Evolutionary conservation across 2,329 filamentous ascomycete species (phyloP), one percentile per base, ranked within the genome.

Genomic region (Venturia nashicola): DNA sequence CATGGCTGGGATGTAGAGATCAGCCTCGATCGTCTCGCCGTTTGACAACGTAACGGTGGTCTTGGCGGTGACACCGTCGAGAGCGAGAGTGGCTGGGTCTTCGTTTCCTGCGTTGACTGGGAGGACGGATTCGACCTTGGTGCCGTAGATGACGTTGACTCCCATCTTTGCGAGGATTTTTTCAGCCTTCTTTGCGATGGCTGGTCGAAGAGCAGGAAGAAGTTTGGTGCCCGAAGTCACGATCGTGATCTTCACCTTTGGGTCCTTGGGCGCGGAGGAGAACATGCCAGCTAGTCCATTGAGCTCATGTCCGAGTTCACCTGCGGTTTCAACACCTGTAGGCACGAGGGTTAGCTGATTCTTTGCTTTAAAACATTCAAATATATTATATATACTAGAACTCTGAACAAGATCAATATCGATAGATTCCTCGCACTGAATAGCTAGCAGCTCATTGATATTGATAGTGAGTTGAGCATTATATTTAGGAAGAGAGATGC

Each of bases 1-100:
- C 16, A 76, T 76, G 0, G 80, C 80, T 3, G 78, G 76, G 64
- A 85, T 78, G 69, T 81, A 84, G 32, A 82, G 66, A 67, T 85
- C 82, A 2, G 78, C 76, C 1, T 74, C 74, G 46, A 81, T 67
- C 2, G 71, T 75, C 57, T 77, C 73, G 51, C 82, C 82, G 65
- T 80, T 78, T 65, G 66, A 64, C 16, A 75, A 71, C 66, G 2
- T 71, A 68, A 11, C 68, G 67, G 48, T 57, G 11, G 78, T 76
- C 1, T 75, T 73, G 48, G 81, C 67, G 3, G 71, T 74, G 51
- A 77, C 73, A 44, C 81, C 81, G 64, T 80, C 78, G 66, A 66
- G 61, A n/a, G 74, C 70, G 67, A 2, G 71, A 68, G 8, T 68
- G 67, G 61, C 27, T 32, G 46, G 32, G 34, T 63, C 61, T 16